Evolutionary conservation across 2,329 filamentous ascomycete genomes (phyloP).

Genomic region (Phoma sp.): DNA sequence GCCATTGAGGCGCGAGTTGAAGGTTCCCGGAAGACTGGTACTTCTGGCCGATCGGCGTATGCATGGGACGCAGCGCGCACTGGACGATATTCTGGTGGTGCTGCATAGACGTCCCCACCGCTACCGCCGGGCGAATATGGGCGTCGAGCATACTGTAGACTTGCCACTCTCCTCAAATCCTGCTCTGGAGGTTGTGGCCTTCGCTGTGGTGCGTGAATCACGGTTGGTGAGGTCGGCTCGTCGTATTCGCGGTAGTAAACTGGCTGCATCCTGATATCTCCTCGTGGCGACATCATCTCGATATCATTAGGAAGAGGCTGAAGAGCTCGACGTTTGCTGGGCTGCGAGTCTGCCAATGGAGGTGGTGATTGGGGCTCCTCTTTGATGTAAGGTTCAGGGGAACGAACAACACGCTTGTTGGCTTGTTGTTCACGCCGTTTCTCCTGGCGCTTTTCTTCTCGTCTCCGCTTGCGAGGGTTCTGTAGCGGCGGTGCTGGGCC

Average conservation of each 20-base stretch:
- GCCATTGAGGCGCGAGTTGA: constrained; percentile 46
- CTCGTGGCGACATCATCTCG: constrained; percentile 49
- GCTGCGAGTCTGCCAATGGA: constrained; percentile 55
- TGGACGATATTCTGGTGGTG: constrained; percentile 42
- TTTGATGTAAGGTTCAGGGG: constrained; percentile 63
- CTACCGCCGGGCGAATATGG: constrained; percentile 48
- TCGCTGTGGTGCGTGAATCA: constrained; percentile 48
- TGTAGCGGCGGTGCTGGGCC: constrained; percentile 51
- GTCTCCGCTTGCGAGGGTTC: constrained; percentile 60
- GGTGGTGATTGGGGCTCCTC: constrained; percentile 68
- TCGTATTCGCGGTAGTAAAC: constrained; percentile 58
- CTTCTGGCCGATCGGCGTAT: constrained; percentile 49
- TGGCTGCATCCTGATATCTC: constrained; percentile 49
- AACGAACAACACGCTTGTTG: constrained; percentile 41
- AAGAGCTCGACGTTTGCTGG: constrained; percentile 49
- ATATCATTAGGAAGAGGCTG: constrained; percentile 46
- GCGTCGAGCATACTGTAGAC: constrained; percentile 55
- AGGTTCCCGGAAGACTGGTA: constrained; percentile 47
- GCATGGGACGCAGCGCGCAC: constrained; percentile 52
- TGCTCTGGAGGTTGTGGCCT: constrained; percentile 52
- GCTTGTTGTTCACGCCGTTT: constrained; percentile 46
- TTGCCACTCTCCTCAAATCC: constrained; percentile 56
- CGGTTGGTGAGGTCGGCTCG: constrained; percentile 48
- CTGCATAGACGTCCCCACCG: constrained; percentile 47
- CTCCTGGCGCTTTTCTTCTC: constrained; percentile 49